These are phyloP conservation scores for Pythium plurisporium DNA, from an alignment of 352 stramenopile genomes.

Conservation along the genomic window DNA sequence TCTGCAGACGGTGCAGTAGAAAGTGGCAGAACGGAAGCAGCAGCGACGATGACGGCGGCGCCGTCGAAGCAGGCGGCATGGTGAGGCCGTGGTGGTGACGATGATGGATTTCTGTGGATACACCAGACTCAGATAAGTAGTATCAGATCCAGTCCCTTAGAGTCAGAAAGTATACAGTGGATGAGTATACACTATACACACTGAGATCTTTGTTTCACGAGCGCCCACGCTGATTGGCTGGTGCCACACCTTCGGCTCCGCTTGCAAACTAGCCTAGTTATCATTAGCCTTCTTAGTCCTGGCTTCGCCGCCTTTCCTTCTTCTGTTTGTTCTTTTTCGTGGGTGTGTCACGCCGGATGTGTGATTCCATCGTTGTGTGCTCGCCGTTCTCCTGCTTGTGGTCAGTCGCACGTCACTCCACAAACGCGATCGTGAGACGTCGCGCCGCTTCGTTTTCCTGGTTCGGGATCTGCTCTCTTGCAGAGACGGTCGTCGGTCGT, in stretches of 20 bases:
- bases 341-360: too few relatives aligned
- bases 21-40: constrained; percentile 20
- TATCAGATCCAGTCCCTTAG: too few relatives aligned
- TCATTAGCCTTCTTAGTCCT: too few relatives aligned
- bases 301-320: background rate
- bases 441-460: background rate
- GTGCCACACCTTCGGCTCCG: too few relatives aligned
- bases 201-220: too few relatives aligned
- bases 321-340: background rate
- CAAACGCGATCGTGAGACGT: background rate
- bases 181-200: too few relatives aligned
- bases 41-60: background rate
- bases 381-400: background rate
- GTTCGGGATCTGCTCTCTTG: background rate
- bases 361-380: background rate
- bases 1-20: constrained; percentile 1
- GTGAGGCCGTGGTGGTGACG: background rate
- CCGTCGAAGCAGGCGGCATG: too few relatives aligned
- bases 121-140: too few relatives aligned
- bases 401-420: background rate
- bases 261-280: too few relatives aligned
- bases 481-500: background rate
- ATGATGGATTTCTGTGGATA: too few relatives aligned
- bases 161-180: too few relatives aligned
- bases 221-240: constrained; percentile 8